Evolutionary conservation across 2,329 filamentous ascomycete species (phyloP), one percentile per base, ranked within the genome.

Genomic region (Talaromyces sp.): DNA sequence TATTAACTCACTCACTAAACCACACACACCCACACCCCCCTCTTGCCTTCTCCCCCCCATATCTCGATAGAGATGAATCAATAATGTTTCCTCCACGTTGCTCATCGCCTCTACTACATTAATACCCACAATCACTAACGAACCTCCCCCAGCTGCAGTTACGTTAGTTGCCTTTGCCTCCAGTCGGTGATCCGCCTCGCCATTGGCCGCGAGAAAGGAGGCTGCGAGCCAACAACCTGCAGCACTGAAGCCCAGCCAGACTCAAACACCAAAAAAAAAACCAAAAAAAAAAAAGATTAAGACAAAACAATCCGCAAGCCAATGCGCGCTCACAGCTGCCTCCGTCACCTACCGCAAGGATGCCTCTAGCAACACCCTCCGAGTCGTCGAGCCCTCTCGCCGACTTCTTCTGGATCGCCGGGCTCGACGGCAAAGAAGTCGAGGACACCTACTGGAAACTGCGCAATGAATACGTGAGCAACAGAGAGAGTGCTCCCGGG

Each of bases 391-490:
- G 79, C 62, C 85, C 85, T 59, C 81, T 88, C 58, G 85, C 85
- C 67, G 85, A 88, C 72, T 86, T 85, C 73, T 88, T 88, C 73
- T 88, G 86, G 80, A 87, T 88, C 56, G 74, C 77, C 57, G 79
- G 79, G 59, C 73, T 81, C 38, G 79, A 81, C 67, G 76, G 77
- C 43, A 68, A 77, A 12, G 77, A 80, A 67, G 70, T 80, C 53
- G 63, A 77, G 35, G 77, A 80, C 24, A 77, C 76, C 12, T 79
- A 75, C 61, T 68, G 68, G 58, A 73, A 69, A 63, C 65, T 77
- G 41, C 74, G 75, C 24, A 75, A 78, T 61, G 75, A 78, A 61
- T 76, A 77, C 66, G 72, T 74, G 54, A 67, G 69, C 53, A 72
- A 71, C 60, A 68, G 70, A 59, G 69, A 72, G 29, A 71, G 69